Evolutionary conservation across 768 basidiomycete species (phyloP), one percentile per base, ranked within the genome.

Genomic region (Sporobolomyces pararoseus): DNA sequence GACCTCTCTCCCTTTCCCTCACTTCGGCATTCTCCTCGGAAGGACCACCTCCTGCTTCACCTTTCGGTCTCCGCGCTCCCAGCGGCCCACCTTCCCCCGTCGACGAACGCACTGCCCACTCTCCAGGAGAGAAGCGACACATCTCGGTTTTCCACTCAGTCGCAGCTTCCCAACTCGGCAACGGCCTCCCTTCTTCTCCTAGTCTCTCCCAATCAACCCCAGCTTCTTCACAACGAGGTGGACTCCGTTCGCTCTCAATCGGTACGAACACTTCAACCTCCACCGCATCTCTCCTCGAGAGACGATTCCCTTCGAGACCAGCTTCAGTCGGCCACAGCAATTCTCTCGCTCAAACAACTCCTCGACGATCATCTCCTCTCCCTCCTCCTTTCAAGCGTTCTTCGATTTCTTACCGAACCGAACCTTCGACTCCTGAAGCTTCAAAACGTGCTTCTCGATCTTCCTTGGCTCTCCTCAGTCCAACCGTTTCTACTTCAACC

Each of bases 161-260:
- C 10, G 68, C 72, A 19, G 72, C 64, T 2, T 31, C 59, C 12
- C 59, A 61, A 49, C 46, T 58, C n/a, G 65, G 64, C 19, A 46
- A 50, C 44, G 58, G 52, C 12, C 63, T 64, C 7, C 39, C 69
- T 27, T 19, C 65, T 23, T 53, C 61, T 0, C 50, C 61, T 3
- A 19, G n/a, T 14, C 37, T 57, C 2, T 35, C n/a, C n/a, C n/a
- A n/a, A n/a, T n/a, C 54, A 17, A 37, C 37, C 25, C 44, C 53
- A 4, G 42, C 52, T 1, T 6, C 50, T 32, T 13, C 65, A 14
- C 37, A 31, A 42, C 46, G 53, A 17, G 63, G 63, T 10, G 72
- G 72, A 2, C 68, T 74, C 17, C 68, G 72, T 12, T 70, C 72
- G 7, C 72, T 74, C 39, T 74, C 72, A 16, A 74, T 74, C 58